These are phyloP conservation scores for Mycosphaerella sp. DNA, from an alignment of 2,329 filamentous ascomycete species.

Conservation along the genomic window DNA sequence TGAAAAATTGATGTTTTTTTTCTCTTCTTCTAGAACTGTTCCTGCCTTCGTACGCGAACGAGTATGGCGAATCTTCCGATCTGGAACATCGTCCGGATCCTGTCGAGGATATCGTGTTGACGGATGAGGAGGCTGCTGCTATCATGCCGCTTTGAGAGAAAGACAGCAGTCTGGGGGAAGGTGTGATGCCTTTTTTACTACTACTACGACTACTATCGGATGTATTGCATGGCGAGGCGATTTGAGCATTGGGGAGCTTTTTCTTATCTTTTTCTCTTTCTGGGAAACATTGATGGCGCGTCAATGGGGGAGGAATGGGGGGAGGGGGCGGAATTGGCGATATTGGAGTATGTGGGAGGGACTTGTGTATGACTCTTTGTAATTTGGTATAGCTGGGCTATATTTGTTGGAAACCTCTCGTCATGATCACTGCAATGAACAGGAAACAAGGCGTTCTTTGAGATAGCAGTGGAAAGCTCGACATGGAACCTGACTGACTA, in stretches of 20 bases:
- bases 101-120: constrained; percentile 70
- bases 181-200: background rate
- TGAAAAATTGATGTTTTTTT: too few species aligned
- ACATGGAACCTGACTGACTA: too few species aligned
- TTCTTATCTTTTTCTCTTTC: too few species aligned
- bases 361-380: too few species aligned
- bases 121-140: constrained; percentile 66
- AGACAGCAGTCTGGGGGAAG: background rate
- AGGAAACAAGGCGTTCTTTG: too few species aligned
- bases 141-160: constrained; percentile 53
- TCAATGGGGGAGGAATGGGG: background rate
- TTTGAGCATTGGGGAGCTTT: constrained; percentile 11
- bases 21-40: constrained; percentile 64
- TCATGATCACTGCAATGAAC: too few species aligned
- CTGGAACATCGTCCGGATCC: constrained; percentile 71
- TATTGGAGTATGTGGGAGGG: too few species aligned
- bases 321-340: background rate
- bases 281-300: background rate
- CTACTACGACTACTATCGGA: too few species aligned
- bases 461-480: too few species aligned
- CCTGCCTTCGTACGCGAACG: constrained; percentile 59
- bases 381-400: too few species aligned
- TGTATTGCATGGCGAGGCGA: constrained; percentile 3
- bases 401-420: too few species aligned
- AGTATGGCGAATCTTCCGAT: constrained; percentile 60